Evolutionary conservation across 805 yeast genomes (phyloP).

Genomic region (Candida khao-thaluensis): DNA sequence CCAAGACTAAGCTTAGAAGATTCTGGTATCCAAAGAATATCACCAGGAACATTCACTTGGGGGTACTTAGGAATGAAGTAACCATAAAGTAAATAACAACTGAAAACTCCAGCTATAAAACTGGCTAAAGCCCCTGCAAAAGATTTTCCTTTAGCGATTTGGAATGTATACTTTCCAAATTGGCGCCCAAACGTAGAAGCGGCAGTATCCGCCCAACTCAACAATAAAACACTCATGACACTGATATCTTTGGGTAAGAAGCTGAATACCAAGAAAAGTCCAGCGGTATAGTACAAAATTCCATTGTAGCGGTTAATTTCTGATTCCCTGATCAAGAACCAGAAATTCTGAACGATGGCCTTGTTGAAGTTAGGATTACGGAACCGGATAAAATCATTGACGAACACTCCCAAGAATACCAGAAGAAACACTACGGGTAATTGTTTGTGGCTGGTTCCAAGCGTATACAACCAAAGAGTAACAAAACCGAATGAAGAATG

Average conservation of each 20-base stretch:
- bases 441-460: slow-evolving; percentile 53
- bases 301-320: slow-evolving; percentile 80
- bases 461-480: slow-evolving; percentile 69
- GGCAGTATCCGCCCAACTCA: slow-evolving; percentile 97
- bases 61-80: slow-evolving; percentile 61
- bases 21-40: slow-evolving; percentile 64
- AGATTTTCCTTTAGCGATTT: slow-evolving; percentile 70
- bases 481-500: slow-evolving; percentile 89
- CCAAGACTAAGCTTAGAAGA: slow-evolving; percentile 56
- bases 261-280: slow-evolving; percentile 68
- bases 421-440: slow-evolving; percentile 60
- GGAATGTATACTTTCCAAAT: slow-evolving; percentile 82
- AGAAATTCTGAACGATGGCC: slow-evolving; percentile 63
- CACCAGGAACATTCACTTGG: slow-evolving; percentile 53
- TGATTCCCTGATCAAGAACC: slow-evolving; percentile 80
- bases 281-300: slow-evolving; percentile 81
- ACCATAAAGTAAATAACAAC: slow-evolving; percentile 71
- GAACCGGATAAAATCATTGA: slow-evolving; percentile 69
- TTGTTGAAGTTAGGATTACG: slow-evolving; percentile 59
- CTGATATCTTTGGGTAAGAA: slow-evolving; percentile 79
- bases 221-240: slow-evolving; percentile 68
- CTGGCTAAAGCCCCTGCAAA: slow-evolving; percentile 92
- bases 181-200: slow-evolving; percentile 92
- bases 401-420: slow-evolving; percentile 55
- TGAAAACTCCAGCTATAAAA: slow-evolving; percentile 63